Evolutionary conservation across 805 yeast genomes (phyloP).

Genomic region (Cyberlindnera euphorbiae): DNA sequence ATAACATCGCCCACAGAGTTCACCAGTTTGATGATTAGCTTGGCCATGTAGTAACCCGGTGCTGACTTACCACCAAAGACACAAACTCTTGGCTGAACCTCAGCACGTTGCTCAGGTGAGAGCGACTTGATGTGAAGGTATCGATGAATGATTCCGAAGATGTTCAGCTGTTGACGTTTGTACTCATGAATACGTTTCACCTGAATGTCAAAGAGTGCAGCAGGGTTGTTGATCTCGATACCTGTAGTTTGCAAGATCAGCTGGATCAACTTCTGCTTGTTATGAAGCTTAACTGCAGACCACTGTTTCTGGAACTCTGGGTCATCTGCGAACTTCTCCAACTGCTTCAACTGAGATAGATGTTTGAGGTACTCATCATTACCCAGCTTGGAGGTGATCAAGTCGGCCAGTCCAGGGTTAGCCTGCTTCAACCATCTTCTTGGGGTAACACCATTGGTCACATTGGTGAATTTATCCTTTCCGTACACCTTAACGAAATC

Average conservation of each 20-base stretch:
- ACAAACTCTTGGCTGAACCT: conserved; percentile 67
- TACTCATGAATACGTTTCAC: conserved; percentile 95
- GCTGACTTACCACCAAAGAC: conserved; percentile 95
- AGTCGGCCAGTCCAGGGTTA: conserved; percentile 71
- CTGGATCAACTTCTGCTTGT: conserved; percentile 62
- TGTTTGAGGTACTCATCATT: conserved; percentile 66
- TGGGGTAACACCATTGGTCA: conserved; percentile 93
- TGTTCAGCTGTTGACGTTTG: conserved; percentile 90
- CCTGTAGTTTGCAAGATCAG: conserved; percentile 61
- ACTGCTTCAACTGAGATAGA: conserved; percentile 58
- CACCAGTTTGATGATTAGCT: conserved; percentile 79
- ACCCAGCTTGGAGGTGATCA: conserved; percentile 69
- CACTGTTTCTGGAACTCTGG: conserved; percentile 61
- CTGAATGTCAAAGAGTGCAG: conserved; percentile 82
- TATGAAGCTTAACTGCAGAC: conserved; percentile 64
- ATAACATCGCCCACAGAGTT: conserved; percentile 78
- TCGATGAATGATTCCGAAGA: conserved; percentile 83
- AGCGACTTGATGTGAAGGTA: conserved; percentile 72
- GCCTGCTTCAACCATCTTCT: conserved; percentile 96
- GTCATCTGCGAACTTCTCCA: conserved; percentile 67
- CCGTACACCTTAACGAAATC: conserved; percentile 87
- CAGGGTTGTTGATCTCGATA: conserved; percentile 54
- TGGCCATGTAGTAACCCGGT: conserved; percentile 97
- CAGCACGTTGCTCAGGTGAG: conserved; percentile 53
- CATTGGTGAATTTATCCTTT: conserved; percentile 77